Percentiles rank a stretch among this genome's conserved stretches.
phyloP scores from a whole-genome alignment of 2,329 filamentous ascomycete genomes.

The Paecilomyces niveus region DNA sequence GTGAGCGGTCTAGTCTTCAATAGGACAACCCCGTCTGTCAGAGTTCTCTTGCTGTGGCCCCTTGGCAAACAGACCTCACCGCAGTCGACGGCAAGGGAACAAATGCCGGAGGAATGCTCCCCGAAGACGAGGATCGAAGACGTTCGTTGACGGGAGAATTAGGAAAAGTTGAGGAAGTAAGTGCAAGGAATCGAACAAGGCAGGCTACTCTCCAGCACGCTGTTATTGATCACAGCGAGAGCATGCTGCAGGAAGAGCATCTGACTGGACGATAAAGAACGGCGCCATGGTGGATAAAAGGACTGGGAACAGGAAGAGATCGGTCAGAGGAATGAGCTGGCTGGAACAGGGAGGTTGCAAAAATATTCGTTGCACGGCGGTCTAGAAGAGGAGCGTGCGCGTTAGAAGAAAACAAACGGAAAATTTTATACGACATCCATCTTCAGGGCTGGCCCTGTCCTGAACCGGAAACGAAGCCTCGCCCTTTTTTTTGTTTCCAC shows the following conservation, averaged over 20 bases:
- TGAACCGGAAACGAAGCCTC: neutral
- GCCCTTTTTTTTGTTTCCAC: neutral
- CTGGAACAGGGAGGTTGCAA: neutral
- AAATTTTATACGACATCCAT: neutral
- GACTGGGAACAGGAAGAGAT: slow-evolving; percentile 5
- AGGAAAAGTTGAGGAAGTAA: slow-evolving; percentile 2
- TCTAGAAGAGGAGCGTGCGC: neutral
- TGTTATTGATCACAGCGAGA: slow-evolving; percentile 13
- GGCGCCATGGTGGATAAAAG: slow-evolving; percentile 8
- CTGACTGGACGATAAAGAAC: slow-evolving; percentile 14
- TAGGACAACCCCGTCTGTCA: neutral
- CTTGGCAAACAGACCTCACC: neutral
- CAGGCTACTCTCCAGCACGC: slow-evolving; percentile 6
- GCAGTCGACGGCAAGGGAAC: neutral
- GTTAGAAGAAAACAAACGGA: neutral
- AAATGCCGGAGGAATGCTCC: neutral
- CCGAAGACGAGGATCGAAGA: neutral
- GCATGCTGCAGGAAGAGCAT: slow-evolving; percentile 14
- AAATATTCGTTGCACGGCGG: neutral
- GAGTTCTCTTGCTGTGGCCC: neutral
- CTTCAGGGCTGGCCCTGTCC: neutral
- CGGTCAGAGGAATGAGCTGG: slow-evolving; percentile 7
- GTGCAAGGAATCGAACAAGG: slow-evolving; percentile 8
- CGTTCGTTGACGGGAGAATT: slow-evolving; percentile 8
- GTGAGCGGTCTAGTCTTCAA: neutral